Evolutionary conservation across 2,329 filamentous ascomycete species (phyloP).

Genomic region (Chaetoscypha palmicola): DNA sequence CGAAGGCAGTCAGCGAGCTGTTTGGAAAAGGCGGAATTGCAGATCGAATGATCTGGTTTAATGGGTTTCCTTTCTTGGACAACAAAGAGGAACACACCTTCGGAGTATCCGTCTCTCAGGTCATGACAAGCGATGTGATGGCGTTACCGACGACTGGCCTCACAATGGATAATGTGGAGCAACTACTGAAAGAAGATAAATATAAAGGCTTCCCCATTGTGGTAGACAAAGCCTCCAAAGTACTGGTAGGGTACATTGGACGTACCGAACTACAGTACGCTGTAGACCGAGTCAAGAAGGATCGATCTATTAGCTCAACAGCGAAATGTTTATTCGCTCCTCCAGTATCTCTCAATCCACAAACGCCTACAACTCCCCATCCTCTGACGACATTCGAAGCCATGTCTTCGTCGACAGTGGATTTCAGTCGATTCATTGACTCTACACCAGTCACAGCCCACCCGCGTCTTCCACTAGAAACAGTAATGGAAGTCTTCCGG

Average conservation of each 20-base stretch:
- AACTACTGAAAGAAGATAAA: constrained; percentile 66
- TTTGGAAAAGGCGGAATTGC: constrained; percentile 97
- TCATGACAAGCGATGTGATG: constrained; percentile 74
- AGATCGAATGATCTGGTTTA: constrained; percentile 98
- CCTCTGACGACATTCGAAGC: constrained; percentile 51
- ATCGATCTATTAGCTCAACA: constrained; percentile 56
- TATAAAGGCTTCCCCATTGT: constrained; percentile 94
- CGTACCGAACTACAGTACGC: constrained; percentile 88
- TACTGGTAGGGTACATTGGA: constrained; percentile 84
- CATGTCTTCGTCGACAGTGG: constrained; percentile 54
- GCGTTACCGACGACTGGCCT: constrained; percentile 69
- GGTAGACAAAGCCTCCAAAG: constrained; percentile 62
- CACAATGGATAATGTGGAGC: constrained; percentile 68
- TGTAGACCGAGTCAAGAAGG: constrained; percentile 68
- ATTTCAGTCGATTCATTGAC: constrained; percentile 85
- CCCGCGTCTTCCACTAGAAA: constrained; percentile 84
- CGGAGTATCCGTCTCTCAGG: constrained; percentile 83
- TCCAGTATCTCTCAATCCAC: constrained; percentile 32
- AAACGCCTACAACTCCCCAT: constrained; percentile 30
- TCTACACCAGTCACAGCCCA: constrained; percentile 85
- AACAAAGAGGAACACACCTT: constrained; percentile 97
- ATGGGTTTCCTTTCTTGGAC: constrained; percentile 92
- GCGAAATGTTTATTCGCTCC: constrained; percentile 70
- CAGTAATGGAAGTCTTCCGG: constrained; percentile 97
- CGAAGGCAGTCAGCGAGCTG: constrained; percentile 83